These are phyloP conservation scores for Thalassiosira exigua DNA, from an alignment of 352 stramenopile species.

Conservation along the genomic window DNA sequence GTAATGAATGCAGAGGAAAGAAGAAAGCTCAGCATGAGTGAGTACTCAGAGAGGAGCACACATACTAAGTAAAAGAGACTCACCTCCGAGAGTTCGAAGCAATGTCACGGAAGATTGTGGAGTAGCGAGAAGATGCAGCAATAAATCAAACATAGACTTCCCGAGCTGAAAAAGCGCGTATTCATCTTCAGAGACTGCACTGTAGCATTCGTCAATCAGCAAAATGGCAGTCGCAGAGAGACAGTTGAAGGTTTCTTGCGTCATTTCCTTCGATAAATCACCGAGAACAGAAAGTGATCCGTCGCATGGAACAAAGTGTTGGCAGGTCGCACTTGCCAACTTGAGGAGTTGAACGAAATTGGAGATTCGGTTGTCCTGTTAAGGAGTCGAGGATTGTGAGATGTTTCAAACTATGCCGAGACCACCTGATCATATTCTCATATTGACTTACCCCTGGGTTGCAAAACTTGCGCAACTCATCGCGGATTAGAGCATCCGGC, in stretches of 20 bases:
- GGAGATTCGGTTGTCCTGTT: conserved; percentile 64
- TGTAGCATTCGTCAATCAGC: conserved; percentile 76
- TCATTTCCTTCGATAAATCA: conserved; percentile 57
- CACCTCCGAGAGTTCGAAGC: conserved; percentile 74
- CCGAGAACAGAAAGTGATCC: conserved; percentile 38
- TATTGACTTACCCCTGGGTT: conserved; percentile 51
- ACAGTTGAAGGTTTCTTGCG: conserved; percentile 84
- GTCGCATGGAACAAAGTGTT: conserved; percentile 70
- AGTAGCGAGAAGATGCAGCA: conserved; percentile 77
- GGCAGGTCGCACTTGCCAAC: conserved; percentile 69
- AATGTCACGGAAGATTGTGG: conserved; percentile 82
- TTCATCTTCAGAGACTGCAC: conserved; percentile 48
- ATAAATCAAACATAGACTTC: conserved; percentile 73
- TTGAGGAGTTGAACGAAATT: conserved; percentile 74
- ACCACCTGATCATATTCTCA: too few species aligned
- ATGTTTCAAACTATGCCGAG: too few species aligned
- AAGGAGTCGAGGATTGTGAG: too few species aligned
- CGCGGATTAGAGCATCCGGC: conserved; percentile 70
- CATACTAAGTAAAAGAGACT: conserved; percentile 28
- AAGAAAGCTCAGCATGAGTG: neutral
- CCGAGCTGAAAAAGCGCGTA: conserved; percentile 66
- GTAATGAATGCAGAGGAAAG: neutral
- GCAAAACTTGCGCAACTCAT: conserved; percentile 66
- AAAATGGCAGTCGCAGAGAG: conserved; percentile 79
- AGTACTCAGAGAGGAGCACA: neutral